Base-by-base conservation (phyloP, 23 red algal species). In the Gracilaria vermiculophylla region DNA sequence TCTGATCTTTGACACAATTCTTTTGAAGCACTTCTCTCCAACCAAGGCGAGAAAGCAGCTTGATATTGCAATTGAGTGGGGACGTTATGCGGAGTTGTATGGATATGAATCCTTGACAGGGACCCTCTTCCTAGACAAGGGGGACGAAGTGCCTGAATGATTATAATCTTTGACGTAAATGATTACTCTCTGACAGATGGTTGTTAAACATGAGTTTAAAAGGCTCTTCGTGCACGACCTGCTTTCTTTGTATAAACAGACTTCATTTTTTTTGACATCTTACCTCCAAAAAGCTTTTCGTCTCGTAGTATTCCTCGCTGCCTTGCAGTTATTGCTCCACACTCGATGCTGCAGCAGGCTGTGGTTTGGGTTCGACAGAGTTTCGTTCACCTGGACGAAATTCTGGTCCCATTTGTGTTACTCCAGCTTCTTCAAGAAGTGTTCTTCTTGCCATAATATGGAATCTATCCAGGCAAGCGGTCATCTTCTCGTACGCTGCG, bases 11-110 rank as follows among this genome's bases (percentile, higher is more conserved):
- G 97, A 99, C 78, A 99, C 90, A n/a, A 87, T 99, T 55, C 81
- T 94, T 20, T 47, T 93, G 47, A 94, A 94, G 67, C 84, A 95
- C 61, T 99, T 99, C 69, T 93, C 92, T 29, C 97, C 97, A 24
- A 20, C 77, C 23, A 93, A 95, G 73, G 82, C 92, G 56, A 91
- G 97, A 28, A 71, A 80, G 20, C 97, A 99, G 53, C 81, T 99
- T 24, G 97, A 99, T 51, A 94, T 92, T 54, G 97, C 97, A 10
- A 99, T 99, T 64, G 97, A 99, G 84, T 99, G 97, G 97, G 97
- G 97, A 25, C 86, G 97, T 34, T 99, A 89, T 66, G 97, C 97
- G 32, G 97, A 99, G 81, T 53, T 99, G 48, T 99, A 94, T 75
- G 94, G 81, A 25, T 99, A 99, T 70, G 97, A 99, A 70, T 67